Conservation (phyloP, 1,284 basidiomycete species). For the Tetrapyrgos nigripes region DNA sequence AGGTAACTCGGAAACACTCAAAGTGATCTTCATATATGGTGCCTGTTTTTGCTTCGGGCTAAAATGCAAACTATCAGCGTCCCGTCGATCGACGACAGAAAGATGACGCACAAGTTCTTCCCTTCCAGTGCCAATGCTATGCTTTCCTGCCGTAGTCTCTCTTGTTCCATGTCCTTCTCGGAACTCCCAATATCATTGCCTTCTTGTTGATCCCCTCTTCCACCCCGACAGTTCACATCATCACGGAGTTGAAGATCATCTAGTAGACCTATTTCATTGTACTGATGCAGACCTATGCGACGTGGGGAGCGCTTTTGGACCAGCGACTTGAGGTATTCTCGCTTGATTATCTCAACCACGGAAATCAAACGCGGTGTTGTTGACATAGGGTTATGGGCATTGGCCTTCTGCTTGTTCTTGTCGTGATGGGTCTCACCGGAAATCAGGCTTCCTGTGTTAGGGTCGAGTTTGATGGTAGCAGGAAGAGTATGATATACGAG, state of each 20-base stretch:
- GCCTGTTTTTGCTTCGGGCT: slow-evolving; percentile 70
- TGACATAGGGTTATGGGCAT: slow-evolving; percentile 39
- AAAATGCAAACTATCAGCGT: neutral
- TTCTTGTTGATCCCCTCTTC: slow-evolving; percentile 16
- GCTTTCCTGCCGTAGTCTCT: slow-evolving; percentile 31
- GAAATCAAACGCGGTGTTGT: slow-evolving; percentile 74
- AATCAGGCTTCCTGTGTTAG: slow-evolving; percentile 1
- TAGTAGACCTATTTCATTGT: slow-evolving; percentile 73
- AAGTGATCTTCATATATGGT: slow-evolving; percentile 79
- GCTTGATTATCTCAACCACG: slow-evolving; percentile 85
- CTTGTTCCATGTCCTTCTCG: slow-evolving; percentile 34
- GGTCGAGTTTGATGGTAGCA: slow-evolving; percentile 16
- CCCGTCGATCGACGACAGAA: neutral
- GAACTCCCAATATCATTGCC: neutral
- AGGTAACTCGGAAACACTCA: slow-evolving; percentile 58
- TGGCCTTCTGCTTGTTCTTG: neutral
- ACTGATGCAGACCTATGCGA: slow-evolving; percentile 75
- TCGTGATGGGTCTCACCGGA: neutral
- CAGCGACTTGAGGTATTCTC: slow-evolving; percentile 70
- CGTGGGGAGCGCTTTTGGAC: slow-evolving; percentile 44
- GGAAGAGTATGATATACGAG: slow-evolving; percentile 77
- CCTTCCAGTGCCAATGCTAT: slow-evolving; percentile 47
- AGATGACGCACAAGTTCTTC: slow-evolving; percentile 63
- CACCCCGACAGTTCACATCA: slow-evolving; percentile 9
- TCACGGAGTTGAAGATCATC: slow-evolving; percentile 43